A percentile compares a stretch with the other conserved stretches of the same genome.
These are phyloP conservation scores for Artemisia annua DNA, from an alignment of 129 eudicot genomes.

Conservation along the genomic window DNA sequence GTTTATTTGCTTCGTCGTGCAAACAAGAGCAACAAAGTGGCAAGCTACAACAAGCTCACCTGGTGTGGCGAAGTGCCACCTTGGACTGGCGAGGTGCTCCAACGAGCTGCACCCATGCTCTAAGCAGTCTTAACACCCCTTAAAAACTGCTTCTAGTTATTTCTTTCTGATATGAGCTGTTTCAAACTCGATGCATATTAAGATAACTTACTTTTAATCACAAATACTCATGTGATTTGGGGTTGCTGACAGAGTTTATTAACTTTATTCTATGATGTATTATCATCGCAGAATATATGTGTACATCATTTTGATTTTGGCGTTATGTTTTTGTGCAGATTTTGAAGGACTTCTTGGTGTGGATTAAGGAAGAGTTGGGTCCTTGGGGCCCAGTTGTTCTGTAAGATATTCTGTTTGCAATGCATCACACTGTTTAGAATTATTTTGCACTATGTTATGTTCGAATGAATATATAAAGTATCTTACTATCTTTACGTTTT, in stretches of 20 bases:
- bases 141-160: too few relatives aligned
- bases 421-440: conserved; percentile 3
- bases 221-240: neutral
- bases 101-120: too few relatives aligned
- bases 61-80: too few relatives aligned
- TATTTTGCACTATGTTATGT: conserved; percentile 13
- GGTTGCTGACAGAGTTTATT: neutral
- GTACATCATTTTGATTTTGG: conserved; percentile 17
- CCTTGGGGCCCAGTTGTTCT: conserved; percentile 98
- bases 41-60: too few relatives aligned
- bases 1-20: too few relatives aligned
- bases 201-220: too few relatives aligned
- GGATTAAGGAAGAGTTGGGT: conserved; percentile 91
- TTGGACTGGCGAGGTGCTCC: too few relatives aligned
- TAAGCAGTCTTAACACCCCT: too few relatives aligned
- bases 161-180: too few relatives aligned
- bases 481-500: too few relatives aligned
- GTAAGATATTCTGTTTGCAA: conserved; percentile 49
- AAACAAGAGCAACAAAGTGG: too few relatives aligned
- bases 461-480: neutral
- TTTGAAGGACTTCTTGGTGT: conserved; percentile 73
- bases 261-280: neutral
- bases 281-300: neutral
- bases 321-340: conserved; percentile 45
- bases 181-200: too few relatives aligned